Conservation (phyloP, 2,329 filamentous ascomycete genomes). For the Aspergillus clavatus region DNA sequence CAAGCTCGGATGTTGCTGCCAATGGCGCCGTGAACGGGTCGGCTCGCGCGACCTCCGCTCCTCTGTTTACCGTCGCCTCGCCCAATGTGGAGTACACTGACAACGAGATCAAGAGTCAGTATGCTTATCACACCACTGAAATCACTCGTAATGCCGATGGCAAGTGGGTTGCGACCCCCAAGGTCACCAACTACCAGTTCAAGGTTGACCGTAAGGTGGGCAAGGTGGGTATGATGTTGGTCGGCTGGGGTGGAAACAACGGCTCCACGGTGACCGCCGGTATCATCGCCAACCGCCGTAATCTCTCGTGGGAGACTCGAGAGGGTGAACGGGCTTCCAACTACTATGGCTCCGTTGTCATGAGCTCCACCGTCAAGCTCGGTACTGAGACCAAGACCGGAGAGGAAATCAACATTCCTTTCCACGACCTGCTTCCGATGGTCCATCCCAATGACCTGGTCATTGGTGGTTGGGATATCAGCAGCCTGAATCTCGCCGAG, state of each 20-base stretch:
- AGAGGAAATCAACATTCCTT: conserved; percentile 91
- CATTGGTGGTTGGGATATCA: conserved; percentile 97
- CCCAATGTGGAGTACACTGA: conserved; percentile 91
- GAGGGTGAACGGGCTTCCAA: conserved; percentile 81
- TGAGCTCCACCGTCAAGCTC: conserved; percentile 96
- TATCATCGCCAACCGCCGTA: conserved; percentile 89
- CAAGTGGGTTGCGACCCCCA: conserved; percentile 76
- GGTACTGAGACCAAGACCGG: conserved; percentile 78
- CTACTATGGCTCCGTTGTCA: conserved; percentile 97
- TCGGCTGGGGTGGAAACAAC: conserved; percentile 98
- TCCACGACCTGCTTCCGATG: conserved; percentile 92
- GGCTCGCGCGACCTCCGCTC: conserved; percentile 39
- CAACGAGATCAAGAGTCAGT: conserved; percentile 82
- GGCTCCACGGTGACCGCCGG: conserved; percentile 94
- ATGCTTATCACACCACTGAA: conserved; percentile 91
- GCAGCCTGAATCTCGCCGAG: conserved; percentile 76
- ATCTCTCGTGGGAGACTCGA: conserved; percentile 86
- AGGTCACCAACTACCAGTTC: conserved; percentile 92
- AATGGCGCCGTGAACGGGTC: conserved; percentile 53
- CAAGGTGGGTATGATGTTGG: conserved; percentile 94
- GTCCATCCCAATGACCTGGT: conserved; percentile 93
- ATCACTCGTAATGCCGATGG: conserved; percentile 68
- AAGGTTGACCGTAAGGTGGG: conserved; percentile 91
- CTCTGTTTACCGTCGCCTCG: conserved; percentile 80
- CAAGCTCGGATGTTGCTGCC: conserved; percentile 54